Conservation (phyloP, 2,329 filamentous ascomycete genomes). For the Clonostachys chloroleuca region DNA sequence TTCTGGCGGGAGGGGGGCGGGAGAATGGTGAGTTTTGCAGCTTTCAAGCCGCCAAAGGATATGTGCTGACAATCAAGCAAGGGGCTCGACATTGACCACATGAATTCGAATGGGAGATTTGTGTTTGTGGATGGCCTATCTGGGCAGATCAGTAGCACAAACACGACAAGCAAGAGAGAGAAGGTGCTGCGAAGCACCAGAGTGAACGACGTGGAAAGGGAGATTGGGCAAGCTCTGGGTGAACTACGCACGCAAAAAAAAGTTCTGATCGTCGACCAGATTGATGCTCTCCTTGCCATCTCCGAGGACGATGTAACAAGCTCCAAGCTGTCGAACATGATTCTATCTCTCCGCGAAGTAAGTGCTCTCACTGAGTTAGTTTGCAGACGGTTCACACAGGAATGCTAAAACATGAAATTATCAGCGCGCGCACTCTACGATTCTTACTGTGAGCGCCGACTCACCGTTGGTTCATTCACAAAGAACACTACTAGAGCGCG, state of each 20-base stretch:
- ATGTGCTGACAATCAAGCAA: slow-evolving; percentile 15
- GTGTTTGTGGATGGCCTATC: slow-evolving; percentile 73
- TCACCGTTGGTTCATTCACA: slow-evolving; percentile 61
- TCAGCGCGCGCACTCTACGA: slow-evolving; percentile 49
- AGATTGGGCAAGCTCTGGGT: slow-evolving; percentile 31
- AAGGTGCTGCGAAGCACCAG: slow-evolving; percentile 19
- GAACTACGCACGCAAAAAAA: slow-evolving; percentile 25
- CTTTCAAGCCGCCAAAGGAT: neutral
- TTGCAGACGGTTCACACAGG: neutral
- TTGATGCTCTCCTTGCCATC: slow-evolving; percentile 61
- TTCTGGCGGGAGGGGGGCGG: slow-evolving; percentile 75
- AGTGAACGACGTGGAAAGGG: slow-evolving; percentile 27
- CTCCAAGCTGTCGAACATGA: slow-evolving; percentile 45
- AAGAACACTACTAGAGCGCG: slow-evolving; percentile 61
- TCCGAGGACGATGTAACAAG: slow-evolving; percentile 38
- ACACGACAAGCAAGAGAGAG: slow-evolving; percentile 6
- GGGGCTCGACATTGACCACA: slow-evolving; percentile 66
- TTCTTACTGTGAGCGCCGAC: slow-evolving; percentile 70
- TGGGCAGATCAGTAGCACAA: slow-evolving; percentile 38
- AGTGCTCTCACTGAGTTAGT: slow-evolving; percentile 14
- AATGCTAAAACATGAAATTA: neutral
- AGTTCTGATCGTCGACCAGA: slow-evolving; percentile 62
- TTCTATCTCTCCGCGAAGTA: slow-evolving; percentile 61
- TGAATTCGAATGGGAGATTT: slow-evolving; percentile 55
- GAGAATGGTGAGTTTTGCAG: slow-evolving; percentile 48